Base-by-base conservation (phyloP, 2,329 filamentous ascomycete species). In the Chalara sp. region DNA sequence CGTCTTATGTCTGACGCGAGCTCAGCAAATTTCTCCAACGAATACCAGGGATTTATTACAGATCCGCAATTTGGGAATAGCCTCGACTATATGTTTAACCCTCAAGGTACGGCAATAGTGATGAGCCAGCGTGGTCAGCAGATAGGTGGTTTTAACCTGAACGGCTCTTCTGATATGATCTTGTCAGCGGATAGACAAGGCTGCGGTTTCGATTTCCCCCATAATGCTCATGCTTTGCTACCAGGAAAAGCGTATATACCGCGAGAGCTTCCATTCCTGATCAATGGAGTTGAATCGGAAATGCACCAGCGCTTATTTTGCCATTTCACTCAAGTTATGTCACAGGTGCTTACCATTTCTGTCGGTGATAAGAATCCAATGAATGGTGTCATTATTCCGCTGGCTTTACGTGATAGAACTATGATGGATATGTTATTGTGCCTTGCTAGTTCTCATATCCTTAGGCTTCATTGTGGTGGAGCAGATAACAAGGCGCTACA, bases 371-470 rank as follows among this genome's bases (percentile, higher is more conserved):
- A 44, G 4, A 59, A 57, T 44, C 57, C 54, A 4, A 51, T 60
- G 44, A 54, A 49, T 8, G 41, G 40, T 6, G 49, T 56, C 13
- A 47, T 61, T 1, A 47, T 58, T 4, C 58, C 58, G 11, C 40
- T 58, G 5, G 58, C 58, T n/a, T 10, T 57, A 31, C 28, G 13
- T 3, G 58, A 60, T 28, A 45, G 43, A 7, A 56, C 42, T 28
- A 46, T 60, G 2, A 59, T 59, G 55, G 31, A 55, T 21, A 44
- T 51, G 5, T 41, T 61, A 12, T 47, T 61, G 3, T 53, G 54
- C 28, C 40, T 61, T 8, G 54, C 58, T 6, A 55, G 50, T 2
- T 56, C 57, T 2, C 59, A 61, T 45, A 44, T 57, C 6, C 12
- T 51, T 7, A 55, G 54, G 31, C 41, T 52, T 5, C 43, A 51